These are phyloP conservation scores for Alternaria ethzedia DNA, from an alignment of 2,329 filamentous ascomycete species.

Conservation along the genomic window DNA sequence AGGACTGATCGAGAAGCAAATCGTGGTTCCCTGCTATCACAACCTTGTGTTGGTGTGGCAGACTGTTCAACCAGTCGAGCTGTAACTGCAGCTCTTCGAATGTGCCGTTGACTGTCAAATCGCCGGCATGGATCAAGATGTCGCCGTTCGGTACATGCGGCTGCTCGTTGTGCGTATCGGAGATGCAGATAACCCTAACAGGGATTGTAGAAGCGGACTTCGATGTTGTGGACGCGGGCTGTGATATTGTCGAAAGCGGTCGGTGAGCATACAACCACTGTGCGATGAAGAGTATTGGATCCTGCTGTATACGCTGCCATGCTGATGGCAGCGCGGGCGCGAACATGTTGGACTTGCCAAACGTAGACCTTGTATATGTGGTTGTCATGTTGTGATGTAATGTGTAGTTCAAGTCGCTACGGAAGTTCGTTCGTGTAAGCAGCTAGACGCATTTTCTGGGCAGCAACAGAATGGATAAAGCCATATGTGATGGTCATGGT, in stretches of 20 bases:
- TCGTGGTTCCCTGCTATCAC: slow-evolving; percentile 88
- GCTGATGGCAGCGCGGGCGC: neutral
- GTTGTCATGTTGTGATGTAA: neutral
- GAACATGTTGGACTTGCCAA: neutral
- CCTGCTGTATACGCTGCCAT: neutral
- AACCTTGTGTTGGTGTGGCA: slow-evolving; percentile 79
- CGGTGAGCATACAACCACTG: neutral
- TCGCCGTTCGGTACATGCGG: slow-evolving; percentile 67
- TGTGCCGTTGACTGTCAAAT: slow-evolving; percentile 75
- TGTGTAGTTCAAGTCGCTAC: neutral
- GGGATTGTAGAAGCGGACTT: neutral
- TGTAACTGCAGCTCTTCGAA: slow-evolving; percentile 74
- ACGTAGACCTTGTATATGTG: neutral
- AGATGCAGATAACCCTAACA: slow-evolving; percentile 81
- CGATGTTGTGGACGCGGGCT: neutral
- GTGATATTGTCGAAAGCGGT: neutral
- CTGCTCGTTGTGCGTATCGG: slow-evolving; percentile 74
- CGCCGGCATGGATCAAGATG: slow-evolving; percentile 84
- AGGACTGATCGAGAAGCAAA: slow-evolving; percentile 12
- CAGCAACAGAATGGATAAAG: neutral
- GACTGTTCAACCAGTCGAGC: slow-evolving; percentile 75
- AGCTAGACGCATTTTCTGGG: neutral
- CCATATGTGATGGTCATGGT: neutral
- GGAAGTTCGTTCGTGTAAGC: neutral
- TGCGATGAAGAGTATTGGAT: neutral